Base-by-base conservation (phyloP, 257 asterid species). In the Capsicum baccatum region DNA sequence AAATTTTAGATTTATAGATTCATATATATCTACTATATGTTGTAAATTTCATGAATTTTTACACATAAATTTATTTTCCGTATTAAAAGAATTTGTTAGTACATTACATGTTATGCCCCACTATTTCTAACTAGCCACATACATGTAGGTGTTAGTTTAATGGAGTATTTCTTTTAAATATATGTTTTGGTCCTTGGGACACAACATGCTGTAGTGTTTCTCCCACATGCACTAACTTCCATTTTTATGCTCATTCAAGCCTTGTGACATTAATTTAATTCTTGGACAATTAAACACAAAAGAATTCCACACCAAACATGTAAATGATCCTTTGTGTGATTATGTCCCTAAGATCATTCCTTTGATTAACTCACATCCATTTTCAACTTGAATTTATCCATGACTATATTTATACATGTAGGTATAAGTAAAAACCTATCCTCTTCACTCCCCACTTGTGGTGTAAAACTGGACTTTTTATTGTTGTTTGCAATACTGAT, bases 361-460 rank as follows among this genome's bases (percentile, higher is more conserved):
- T 71, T 71, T 70, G 79, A 10, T 9, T 69, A 55, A 69, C 33
- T 69, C 79, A 69, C 33, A 39, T 42, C 54, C 79, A 69, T 39
- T 69, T 8, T 44, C 55, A 10, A 54, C 14, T 54, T 11, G 12
- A 54, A 54, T 54, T 11, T 11, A 54, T 54, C 14, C 15, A 54
- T 26, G 33, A 26, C 33, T 26, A 26, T 26, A 26, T 26, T 26
- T 26, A 26, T 26, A 26, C 2, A 26, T 26, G 33, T 26, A 26
- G 33, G 33, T 26, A 2, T 1, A 26, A 26, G 33, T 1, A 26
- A 26, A 26, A 26, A 26, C 33, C 33, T 26, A 1, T 26, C 33
- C 33, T 26, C 33, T 26, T 26, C 33, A 26, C 33, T 1, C 33
- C 33, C 33, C 33, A 26, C 33, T 26, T 26, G 33, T 26, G 33